phyloP scores from a whole-genome alignment of 768 basidiomycete genomes.

The Collybiopsis luxurians region DNA sequence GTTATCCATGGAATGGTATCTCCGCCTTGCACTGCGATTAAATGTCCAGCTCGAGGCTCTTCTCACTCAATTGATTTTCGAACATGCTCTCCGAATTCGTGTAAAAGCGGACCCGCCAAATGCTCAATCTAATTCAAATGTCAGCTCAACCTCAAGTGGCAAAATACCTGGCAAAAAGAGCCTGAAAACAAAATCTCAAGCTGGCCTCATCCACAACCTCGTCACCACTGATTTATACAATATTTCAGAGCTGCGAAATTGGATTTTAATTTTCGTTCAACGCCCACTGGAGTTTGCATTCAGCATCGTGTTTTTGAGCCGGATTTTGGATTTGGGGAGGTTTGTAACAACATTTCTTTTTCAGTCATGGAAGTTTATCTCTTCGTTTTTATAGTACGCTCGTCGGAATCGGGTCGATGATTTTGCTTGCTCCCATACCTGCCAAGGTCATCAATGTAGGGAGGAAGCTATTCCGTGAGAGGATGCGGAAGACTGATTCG shows the following conservation, averaged over 20 bases:
- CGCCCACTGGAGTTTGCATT: background rate
- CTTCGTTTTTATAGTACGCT: conserved; percentile 25
- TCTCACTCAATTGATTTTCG: conserved; percentile 20
- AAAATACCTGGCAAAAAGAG: conserved; percentile 7
- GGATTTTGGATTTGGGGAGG: background rate
- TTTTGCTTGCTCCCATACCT: conserved; percentile 40
- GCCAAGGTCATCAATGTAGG: conserved; percentile 34
- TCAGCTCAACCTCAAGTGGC: background rate
- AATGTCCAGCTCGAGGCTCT: conserved; percentile 20
- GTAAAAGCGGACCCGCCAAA: conserved; percentile 35
- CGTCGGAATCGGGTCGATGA: conserved; percentile 38
- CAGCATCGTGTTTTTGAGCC: background rate
- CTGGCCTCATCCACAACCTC: conserved; percentile 59
- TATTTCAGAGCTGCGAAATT: conserved; percentile 2
- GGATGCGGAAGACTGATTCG: conserved; percentile 43
- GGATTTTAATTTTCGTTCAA: background rate
- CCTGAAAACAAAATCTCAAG: conserved; percentile 17
- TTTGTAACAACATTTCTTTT: background rate
- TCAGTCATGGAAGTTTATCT: background rate
- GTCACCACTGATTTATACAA: conserved; percentile 43
- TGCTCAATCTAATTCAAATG: conserved; percentile 1
- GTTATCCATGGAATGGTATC: conserved; percentile 51
- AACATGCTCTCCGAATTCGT: conserved; percentile 42
- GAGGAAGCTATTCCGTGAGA: conserved; percentile 27
- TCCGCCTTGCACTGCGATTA: conserved; percentile 31